Conservation (phyloP, 2,329 filamentous ascomycete species). For the Emergomyces orientalis region DNA sequence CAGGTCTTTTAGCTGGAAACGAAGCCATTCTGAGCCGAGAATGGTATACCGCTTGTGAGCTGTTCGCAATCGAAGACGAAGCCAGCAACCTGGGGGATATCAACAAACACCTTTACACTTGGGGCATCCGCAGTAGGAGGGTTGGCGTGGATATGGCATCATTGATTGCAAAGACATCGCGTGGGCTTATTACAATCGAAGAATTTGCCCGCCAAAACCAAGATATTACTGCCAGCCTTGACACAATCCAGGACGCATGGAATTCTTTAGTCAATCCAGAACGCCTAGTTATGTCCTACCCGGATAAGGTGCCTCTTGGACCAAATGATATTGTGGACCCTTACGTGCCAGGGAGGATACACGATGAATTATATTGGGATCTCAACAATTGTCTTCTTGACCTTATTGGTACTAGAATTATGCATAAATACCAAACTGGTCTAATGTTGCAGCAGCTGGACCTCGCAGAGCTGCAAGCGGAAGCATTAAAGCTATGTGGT, state of each 20-base stretch:
- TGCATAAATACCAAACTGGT: constrained; percentile 68
- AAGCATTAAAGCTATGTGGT: constrained; percentile 63
- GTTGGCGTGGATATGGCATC: constrained; percentile 73
- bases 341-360: constrained; percentile 60
- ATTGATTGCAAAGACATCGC: constrained; percentile 60
- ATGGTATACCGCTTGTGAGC: constrained; percentile 62
- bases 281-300: constrained; percentile 56
- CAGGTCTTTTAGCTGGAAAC: constrained; percentile 72
- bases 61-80: constrained; percentile 54
- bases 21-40: constrained; percentile 62
- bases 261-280: constrained; percentile 54
- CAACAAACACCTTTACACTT: constrained; percentile 57
- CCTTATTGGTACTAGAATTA: constrained; percentile 66
- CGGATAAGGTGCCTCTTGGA: constrained; percentile 43
- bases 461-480: constrained; percentile 46
- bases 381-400: constrained; percentile 68
- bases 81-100: constrained; percentile 53
- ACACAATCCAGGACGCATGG: constrained; percentile 42
- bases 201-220: constrained; percentile 57
- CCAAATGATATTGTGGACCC: constrained; percentile 64
- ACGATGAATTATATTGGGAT: constrained; percentile 59
- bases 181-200: constrained; percentile 54
- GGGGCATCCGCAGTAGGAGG: constrained; percentile 57
- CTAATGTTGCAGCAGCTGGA: constrained; percentile 45
- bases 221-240: constrained; percentile 39